Base-by-base conservation (phyloP, 2,329 filamentous ascomycete species). In the Fusarium sambucinum region DNA sequence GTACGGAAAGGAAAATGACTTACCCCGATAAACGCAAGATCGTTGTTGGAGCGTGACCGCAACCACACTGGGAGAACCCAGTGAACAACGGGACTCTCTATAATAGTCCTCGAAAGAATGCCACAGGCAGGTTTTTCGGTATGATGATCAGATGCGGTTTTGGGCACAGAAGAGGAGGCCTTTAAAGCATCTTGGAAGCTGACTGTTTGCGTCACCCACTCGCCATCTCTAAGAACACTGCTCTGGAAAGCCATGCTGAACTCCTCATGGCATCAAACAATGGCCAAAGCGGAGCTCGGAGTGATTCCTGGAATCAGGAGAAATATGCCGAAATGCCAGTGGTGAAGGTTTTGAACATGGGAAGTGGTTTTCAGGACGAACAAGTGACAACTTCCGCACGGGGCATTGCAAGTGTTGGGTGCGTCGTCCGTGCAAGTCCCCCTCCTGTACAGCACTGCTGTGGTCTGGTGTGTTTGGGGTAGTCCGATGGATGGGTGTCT, bases 1-100 rank as follows among this genome's bases (percentile, higher is more conserved):
- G 17, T 5, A 23, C 30, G 27, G 59, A 53, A 55, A 55, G 37
- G 27, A 7, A 25, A 83, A 19, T 30, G 21, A 85, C 88, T 80
- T 83, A 91, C 89, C 55, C 94, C 92, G 59, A 99, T 86, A 72
- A 97, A 93, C 37, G 94, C 90, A 67, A 97, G 88, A 80, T 98
- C 94, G 71, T 96, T 94, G 63, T 89, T 84, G 42, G 84, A 79
- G 52, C 84, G 83, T 56, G 89, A 89, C 59, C 94, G 87, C 61
- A 98, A 83, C 62, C 90, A 88, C n/a, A 90, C 92, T 14, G 94
- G 92, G 16, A 97, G 81, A 42, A 97, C 90, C 82, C 87, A 91
- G 74, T 90, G 90, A 57, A 91, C 86, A 35, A 91, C 82, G 3
- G 94, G 92, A 66, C 92, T 96, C 54, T 89, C 86, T 51, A 95